Evolutionary conservation across 306 rosid species (phyloP).

Genomic region (Rosa persica): DNA sequence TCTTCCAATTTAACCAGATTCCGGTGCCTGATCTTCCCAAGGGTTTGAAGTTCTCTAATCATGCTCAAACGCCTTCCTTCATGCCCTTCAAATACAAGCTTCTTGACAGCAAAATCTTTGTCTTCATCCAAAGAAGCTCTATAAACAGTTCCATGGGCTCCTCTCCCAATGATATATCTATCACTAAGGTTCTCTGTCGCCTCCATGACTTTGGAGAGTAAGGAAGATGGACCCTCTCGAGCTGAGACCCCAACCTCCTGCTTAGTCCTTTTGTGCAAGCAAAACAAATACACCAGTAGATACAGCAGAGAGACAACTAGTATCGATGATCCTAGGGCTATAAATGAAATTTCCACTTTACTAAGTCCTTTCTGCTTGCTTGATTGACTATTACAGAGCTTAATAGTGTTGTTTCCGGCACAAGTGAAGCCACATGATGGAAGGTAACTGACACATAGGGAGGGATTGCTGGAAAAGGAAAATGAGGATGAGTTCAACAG

Average conservation of each 20-base stretch:
- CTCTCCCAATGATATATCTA: constrained; percentile 66
- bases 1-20: constrained; percentile 69
- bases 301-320: constrained; percentile 34
- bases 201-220: constrained; percentile 54
- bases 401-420: constrained; percentile 28
- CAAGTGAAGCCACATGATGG: constrained; percentile 39
- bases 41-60: constrained; percentile 66
- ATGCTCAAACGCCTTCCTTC: constrained; percentile 47
- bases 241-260: constrained; percentile 31
- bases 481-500: constrained; percentile 39
- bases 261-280: constrained; percentile 28
- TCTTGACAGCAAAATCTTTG: constrained; percentile 64
- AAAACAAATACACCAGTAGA: constrained; percentile 39
- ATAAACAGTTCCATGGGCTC: constrained; percentile 86
- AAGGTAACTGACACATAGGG: constrained; percentile 53
- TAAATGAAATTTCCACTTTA: constrained; percentile 43
- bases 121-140: constrained; percentile 51
- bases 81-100: constrained; percentile 50
- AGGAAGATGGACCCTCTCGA: constrained; percentile 40
- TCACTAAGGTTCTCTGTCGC: constrained; percentile 66
- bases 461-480: constrained; percentile 60
- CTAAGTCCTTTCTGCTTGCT: constrained; percentile 36
- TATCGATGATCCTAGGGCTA: constrained; percentile 55
- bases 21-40: constrained; percentile 66
- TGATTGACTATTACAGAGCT: constrained; percentile 45